Base-by-base conservation (phyloP, 2,329 filamentous ascomycete species). In the Trichophyton equinum region DNA sequence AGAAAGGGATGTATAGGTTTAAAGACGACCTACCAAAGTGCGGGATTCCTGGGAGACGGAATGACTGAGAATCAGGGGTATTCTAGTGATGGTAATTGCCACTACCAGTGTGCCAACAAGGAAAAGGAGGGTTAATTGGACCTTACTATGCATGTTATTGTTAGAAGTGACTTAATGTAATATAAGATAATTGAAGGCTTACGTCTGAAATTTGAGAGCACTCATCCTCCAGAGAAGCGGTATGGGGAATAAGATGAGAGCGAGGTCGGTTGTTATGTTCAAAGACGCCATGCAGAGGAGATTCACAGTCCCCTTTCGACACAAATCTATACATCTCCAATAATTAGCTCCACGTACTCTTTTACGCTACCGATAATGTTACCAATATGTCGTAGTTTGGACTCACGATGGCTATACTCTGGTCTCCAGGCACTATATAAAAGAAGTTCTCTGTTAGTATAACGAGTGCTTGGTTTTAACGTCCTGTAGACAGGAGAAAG, bases 171-270 rank as follows among this genome's bases (percentile, higher is more conserved):
- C 11, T 3, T 30, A 20, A 20, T 18, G 13, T 11, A 3, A 7
- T 4, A 27, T 18, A 20, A 13, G 22, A 3, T 27, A 30, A 15
- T 15, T 36, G 8, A 20, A 42, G n/a, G 58, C 62, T 15, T 62
- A 65, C 62, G 62, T 59, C 27, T 64, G 64, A 56, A 65, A 56
- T 47, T 57, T 60, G 1, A 65, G 57, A 36, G 59, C 42, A 15
- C 36, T 60, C 64, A 65, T 65, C 56, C 60, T 62, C 64, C 64
- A 65, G 25, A 65, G 61, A 57, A 65, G 61, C 47, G 64, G 64
- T 44, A 65, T 65, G 2, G 64, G 64, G 49, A 65, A 65, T 38
- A 65, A 42, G 44, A 65, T 64, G 20, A 65, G 58, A 20, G 64
- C 64, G 44, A 65, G 6, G 47, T 65, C 62, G 7, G 64, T 65